phyloP scores from a whole-genome alignment of 208 protist genomes.

The Wallacemonas sp. region DNA sequence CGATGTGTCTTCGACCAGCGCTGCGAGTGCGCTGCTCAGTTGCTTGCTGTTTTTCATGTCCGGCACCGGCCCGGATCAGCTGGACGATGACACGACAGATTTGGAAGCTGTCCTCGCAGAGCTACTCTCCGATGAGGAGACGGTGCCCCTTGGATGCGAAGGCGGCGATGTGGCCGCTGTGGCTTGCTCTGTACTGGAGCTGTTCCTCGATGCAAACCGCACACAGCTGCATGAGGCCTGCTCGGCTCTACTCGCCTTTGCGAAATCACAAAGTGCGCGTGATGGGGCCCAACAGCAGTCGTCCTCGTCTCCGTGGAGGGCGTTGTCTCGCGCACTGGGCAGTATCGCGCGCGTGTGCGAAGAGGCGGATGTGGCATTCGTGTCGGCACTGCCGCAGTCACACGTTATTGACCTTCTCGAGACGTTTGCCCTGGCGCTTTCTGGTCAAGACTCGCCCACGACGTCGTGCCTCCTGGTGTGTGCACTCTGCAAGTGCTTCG shows the following conservation, averaged over 20 bases:
- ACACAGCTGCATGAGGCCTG: slow-evolving; percentile 13
- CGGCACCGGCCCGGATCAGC: background rate
- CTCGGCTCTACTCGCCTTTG: slow-evolving; percentile 11
- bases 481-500: slow-evolving; percentile 9
- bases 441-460: background rate
- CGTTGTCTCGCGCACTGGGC: slow-evolving; percentile 20
- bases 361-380: slow-evolving; percentile 23
- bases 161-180: slow-evolving; percentile 43
- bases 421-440: background rate
- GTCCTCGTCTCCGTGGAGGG: background rate
- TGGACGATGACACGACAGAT: slow-evolving; percentile 5
- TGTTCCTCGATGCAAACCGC: slow-evolving; percentile 46
- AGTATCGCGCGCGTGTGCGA: slow-evolving; percentile 33
- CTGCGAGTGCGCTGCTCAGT: slow-evolving; percentile 21
- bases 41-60: slow-evolving; percentile 51
- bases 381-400: slow-evolving; percentile 14
- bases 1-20: slow-evolving; percentile 26
- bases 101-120: slow-evolving; percentile 26
- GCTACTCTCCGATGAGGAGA: slow-evolving; percentile 52
- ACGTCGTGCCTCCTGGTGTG: background rate
- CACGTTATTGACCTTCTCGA: background rate
- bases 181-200: slow-evolving; percentile 45
- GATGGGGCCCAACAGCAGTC: background rate
- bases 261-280: too few species aligned
- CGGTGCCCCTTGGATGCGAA: slow-evolving; percentile 57